Evolutionary conservation across 768 basidiomycete genomes (phyloP), one percentile per base, ranked within the genome.

Genomic region (Mrakia frigida): DNA sequence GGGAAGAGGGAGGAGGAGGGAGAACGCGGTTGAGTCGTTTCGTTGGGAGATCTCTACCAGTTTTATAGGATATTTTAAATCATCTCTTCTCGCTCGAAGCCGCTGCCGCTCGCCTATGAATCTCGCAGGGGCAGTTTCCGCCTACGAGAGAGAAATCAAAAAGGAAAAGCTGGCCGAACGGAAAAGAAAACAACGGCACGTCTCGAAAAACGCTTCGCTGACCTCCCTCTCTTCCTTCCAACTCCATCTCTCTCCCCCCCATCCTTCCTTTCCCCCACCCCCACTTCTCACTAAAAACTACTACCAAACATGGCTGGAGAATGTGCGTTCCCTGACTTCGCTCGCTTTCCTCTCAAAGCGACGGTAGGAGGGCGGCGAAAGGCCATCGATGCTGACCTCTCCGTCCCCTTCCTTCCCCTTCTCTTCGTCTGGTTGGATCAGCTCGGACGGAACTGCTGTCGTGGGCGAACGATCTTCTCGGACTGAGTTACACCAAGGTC

Each of bases 401-500:
- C 59, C 56, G 28, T 33, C 41, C 25, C 59, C 41, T 35, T 31
- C 68, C 28, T 39, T 43, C 39, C 37, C 39, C 6, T 70, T 10
- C 37, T 1, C 52, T 23, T 37, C 11, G 6, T 11, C 39, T 23
- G 33, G 35, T 60, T 16, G 6, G 6, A 35, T 3, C 56, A 78
- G 77, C 77, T 61, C 77, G 77, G 35, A 74, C 91, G 43, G 97
- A 99, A 81, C 87, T 99, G 33, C 81, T 99, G 23, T 87, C 87
- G 61, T 99, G 97, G 97, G 85, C 97, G 80, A 98, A 99, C 84
- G 92, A 95, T 60, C 89, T 99, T 33, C 88, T 98, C 0, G 90
- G 92, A 83, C 86, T 93, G 80, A 91, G 90, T 85, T 93, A 94
- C 85, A 92, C 91, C 18, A 98, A 96, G 84, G 85, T 82, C 56